Conservation (phyloP, 441 rosid species). For the Geranium incanum region DNA sequence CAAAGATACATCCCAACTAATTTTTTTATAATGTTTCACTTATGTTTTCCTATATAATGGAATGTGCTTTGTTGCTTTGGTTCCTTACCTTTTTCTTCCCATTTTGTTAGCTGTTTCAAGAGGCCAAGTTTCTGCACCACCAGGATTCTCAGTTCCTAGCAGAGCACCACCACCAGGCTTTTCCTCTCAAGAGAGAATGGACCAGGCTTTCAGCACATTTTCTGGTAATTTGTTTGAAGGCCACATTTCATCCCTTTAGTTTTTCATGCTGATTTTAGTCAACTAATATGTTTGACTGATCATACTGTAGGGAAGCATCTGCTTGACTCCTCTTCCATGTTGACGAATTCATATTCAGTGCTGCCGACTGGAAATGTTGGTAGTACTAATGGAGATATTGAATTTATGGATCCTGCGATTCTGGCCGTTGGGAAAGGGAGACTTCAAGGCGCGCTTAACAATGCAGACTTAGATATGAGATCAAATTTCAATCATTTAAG, state of each 20-base stretch:
- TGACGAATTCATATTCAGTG: slow-evolving; percentile 48
- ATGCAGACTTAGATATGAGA: slow-evolving; percentile 45
- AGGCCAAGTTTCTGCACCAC: slow-evolving; percentile 77
- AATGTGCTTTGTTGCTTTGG: background rate
- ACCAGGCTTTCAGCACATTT: slow-evolving; percentile 41
- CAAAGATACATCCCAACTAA: background rate
- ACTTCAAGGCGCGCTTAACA: slow-evolving; percentile 47
- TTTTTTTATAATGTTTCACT: background rate
- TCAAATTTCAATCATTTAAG: slow-evolving; percentile 38
- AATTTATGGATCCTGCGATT: slow-evolving; percentile 90
- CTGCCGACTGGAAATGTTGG: slow-evolving; percentile 35
- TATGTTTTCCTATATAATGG: background rate
- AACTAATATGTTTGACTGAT: background rate
- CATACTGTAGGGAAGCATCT: slow-evolving; percentile 41
- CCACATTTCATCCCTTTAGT: background rate
- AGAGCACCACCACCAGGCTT: slow-evolving; percentile 96
- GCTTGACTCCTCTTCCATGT: slow-evolving; percentile 37
- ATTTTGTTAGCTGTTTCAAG: slow-evolving; percentile 46
- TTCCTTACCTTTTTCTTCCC: background rate
- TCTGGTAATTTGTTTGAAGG: slow-evolving; percentile 35
- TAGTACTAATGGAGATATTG: slow-evolving; percentile 47
- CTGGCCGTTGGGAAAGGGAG: slow-evolving; percentile 91
- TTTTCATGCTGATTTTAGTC: slow-evolving; percentile 7
- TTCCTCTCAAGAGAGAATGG: slow-evolving; percentile 61
- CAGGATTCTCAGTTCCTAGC: slow-evolving; percentile 77